phyloP scores from a whole-genome alignment of 108 stramenopile genomes.

The Skeletonema marinoi region DNA sequence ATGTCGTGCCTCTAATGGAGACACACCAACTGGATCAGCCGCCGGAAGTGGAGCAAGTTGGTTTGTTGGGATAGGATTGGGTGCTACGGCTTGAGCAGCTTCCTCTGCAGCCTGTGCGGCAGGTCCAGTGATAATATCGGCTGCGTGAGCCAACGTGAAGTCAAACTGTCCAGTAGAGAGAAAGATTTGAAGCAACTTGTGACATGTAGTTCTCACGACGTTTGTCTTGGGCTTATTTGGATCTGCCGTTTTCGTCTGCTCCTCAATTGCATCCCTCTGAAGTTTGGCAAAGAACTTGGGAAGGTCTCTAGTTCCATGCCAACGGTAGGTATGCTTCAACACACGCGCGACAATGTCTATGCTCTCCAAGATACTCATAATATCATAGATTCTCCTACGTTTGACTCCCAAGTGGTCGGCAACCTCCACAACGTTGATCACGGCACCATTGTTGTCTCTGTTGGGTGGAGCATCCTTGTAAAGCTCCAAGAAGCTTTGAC shows the following conservation, averaged over 20 bases:
- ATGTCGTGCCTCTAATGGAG: not conserved
- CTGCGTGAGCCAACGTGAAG: conserved; percentile 69
- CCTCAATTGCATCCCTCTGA: conserved; percentile 61
- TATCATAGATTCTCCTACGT: conserved; percentile 92
- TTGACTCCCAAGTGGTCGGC: conserved; percentile 87
- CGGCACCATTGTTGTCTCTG: conserved; percentile 35
- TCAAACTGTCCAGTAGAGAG: conserved; percentile 64
- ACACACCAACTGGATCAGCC: not conserved
- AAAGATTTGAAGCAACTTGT: conserved; percentile 86
- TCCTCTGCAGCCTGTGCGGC: not conserved
- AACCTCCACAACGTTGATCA: conserved; percentile 61
- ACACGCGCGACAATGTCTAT: conserved; percentile 73
- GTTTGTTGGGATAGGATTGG: conserved; percentile 33
- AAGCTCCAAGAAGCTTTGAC: conserved; percentile 69
- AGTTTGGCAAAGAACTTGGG: conserved; percentile 62
- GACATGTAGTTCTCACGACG: conserved; percentile 76
- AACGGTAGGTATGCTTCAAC: conserved; percentile 91
- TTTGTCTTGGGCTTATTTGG: conserved; percentile 48
- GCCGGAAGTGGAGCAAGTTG: not conserved
- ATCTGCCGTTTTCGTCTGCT: conserved; percentile 12
- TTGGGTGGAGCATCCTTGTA: conserved; percentile 32
- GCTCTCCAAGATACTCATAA: conserved; percentile 93
- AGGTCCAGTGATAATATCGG: conserved; percentile 76
- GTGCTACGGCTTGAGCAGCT: conserved; percentile 2
- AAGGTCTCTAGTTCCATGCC: conserved; percentile 74